phyloP scores from a whole-genome alignment of 108 stramenopile species.

The Fragilariopsis cylindrus region DNA sequence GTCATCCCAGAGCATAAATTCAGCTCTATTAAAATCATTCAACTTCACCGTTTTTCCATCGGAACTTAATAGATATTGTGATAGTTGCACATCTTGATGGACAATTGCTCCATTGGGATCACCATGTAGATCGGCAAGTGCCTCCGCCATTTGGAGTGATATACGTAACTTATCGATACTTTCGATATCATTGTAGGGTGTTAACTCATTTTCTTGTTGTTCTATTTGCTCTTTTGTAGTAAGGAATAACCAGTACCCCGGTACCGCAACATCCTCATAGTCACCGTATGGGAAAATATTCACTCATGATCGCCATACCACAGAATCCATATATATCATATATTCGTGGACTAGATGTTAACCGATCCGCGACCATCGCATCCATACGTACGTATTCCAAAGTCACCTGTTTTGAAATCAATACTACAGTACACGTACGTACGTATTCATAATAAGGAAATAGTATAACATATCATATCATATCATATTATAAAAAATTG shows the following conservation, averaged over 20 bases:
- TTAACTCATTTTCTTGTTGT: slow-evolving; percentile 1
- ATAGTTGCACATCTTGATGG: slow-evolving; percentile 64
- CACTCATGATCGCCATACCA: slow-evolving; percentile 48
- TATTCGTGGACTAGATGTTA: slow-evolving; percentile 59
- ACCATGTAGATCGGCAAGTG: slow-evolving; percentile 70
- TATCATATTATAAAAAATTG: no score
- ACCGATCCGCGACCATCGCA: slow-evolving; percentile 74
- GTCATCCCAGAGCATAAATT: slow-evolving; percentile 60
- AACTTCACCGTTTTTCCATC: slow-evolving; percentile 57
- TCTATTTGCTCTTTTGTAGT: slow-evolving; percentile 19
- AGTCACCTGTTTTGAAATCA: slow-evolving; percentile 4
- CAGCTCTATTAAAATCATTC: slow-evolving; percentile 85
- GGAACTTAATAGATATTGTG: slow-evolving; percentile 55
- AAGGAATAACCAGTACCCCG: slow-evolving; percentile 13
- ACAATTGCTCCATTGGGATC: slow-evolving; percentile 55
- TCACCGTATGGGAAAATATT: slow-evolving; percentile 55
- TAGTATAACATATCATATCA: no score
- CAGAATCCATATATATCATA: slow-evolving; percentile 79
- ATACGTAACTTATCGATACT: slow-evolving; percentile 48
- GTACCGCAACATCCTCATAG: slow-evolving; percentile 32
- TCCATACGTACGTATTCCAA: slow-evolving; percentile 61
- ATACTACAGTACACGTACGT: background rate
- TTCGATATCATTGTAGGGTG: slow-evolving; percentile 1
- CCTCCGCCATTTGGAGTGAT: slow-evolving; percentile 68
- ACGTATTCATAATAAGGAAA: no score